A percentile compares a stretch with the other conserved stretches of the same genome.
Conservation (phyloP, 768 basidiomycete species). For the Lactifluus pinguis region DNA sequence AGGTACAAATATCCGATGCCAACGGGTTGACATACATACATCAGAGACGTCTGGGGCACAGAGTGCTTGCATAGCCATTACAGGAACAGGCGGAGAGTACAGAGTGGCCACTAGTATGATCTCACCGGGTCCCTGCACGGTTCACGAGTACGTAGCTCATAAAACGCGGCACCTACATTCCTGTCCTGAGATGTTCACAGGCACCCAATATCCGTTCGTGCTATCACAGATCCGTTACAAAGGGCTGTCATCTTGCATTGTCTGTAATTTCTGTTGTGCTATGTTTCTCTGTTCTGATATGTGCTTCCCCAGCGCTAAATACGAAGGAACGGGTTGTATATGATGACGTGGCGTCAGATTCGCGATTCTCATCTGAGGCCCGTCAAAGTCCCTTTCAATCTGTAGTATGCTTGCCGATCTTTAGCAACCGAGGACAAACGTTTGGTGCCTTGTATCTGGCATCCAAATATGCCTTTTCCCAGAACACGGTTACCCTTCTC, state of each 20-base stretch:
- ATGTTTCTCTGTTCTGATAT: neutral
- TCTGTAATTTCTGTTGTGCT: constrained; percentile 26
- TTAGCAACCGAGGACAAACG: constrained; percentile 67
- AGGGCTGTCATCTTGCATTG: constrained; percentile 61
- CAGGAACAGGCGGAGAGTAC: constrained; percentile 62
- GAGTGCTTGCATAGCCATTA: constrained; percentile 58
- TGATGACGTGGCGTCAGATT: constrained; percentile 54
- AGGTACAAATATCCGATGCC: neutral
- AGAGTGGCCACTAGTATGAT: constrained; percentile 58
- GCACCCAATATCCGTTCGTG: constrained; percentile 50
- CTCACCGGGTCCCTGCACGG: constrained; percentile 51
- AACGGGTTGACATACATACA: neutral
- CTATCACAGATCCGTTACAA: constrained; percentile 51
- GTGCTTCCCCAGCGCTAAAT: constrained; percentile 42
- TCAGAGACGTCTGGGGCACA: constrained; percentile 59
- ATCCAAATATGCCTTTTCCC: constrained; percentile 55
- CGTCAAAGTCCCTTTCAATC: constrained; percentile 50
- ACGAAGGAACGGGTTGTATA: constrained; percentile 52
- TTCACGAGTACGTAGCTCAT: constrained; percentile 48
- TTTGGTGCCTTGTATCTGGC: constrained; percentile 64
- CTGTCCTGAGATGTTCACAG: constrained; percentile 26
- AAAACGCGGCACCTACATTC: neutral
- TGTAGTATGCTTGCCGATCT: constrained; percentile 61
- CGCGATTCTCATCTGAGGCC: constrained; percentile 61
- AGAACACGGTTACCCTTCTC: constrained; percentile 49